Percentiles rank a stretch among this genome's conserved stretches.
phyloP scores from a whole-genome alignment of 768 basidiomycete genomes.

The Boletus tomentosulus region DNA sequence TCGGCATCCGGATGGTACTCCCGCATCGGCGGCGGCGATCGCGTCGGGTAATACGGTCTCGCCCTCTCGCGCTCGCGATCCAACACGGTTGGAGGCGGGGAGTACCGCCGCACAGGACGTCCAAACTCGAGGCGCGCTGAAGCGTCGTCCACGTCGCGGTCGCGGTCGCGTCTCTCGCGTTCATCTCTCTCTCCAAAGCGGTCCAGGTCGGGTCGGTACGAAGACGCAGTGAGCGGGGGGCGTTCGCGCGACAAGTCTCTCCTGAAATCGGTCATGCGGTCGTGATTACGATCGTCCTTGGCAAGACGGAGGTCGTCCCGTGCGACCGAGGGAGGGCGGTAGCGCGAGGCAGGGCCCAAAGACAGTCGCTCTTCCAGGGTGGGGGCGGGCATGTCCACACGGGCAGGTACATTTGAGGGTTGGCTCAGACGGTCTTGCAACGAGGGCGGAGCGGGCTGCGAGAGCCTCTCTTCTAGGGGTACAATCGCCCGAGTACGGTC shows the following conservation, averaged over 20 bases:
- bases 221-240: constrained; percentile 17
- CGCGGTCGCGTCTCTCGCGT: constrained; percentile 37
- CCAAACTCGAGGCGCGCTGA: constrained; percentile 9
- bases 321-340: constrained; percentile 23
- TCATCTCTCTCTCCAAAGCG: constrained; percentile 32
- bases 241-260: constrained; percentile 37
- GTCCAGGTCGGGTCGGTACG: constrained; percentile 39
- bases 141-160: constrained; percentile 4
- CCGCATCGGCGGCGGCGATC: constrained; percentile 28
- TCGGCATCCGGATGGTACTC: constrained; percentile 34
- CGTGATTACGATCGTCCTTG: constrained; percentile 31
- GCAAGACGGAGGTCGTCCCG: constrained; percentile 34
- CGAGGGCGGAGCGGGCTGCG: constrained; percentile 31
- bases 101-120: constrained; percentile 15
- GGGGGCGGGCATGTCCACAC: constrained; percentile 27
- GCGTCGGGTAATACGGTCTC: constrained; percentile 29
- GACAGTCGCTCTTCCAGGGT: constrained; percentile 43
- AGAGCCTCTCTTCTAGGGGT: constrained; percentile 39
- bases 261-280: constrained; percentile 23
- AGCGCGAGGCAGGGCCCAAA: constrained; percentile 26
- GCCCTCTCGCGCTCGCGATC: constrained; percentile 29
- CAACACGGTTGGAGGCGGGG: constrained; percentile 30
- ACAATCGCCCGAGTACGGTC: constrained; percentile 25
- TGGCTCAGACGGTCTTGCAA: constrained; percentile 39
- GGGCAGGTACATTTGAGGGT: constrained; percentile 17